A percentile compares a stretch with the other conserved stretches of the same genome.
Conservation (phyloP, 768 basidiomycete genomes). For the Butyriboletus loyo region DNA sequence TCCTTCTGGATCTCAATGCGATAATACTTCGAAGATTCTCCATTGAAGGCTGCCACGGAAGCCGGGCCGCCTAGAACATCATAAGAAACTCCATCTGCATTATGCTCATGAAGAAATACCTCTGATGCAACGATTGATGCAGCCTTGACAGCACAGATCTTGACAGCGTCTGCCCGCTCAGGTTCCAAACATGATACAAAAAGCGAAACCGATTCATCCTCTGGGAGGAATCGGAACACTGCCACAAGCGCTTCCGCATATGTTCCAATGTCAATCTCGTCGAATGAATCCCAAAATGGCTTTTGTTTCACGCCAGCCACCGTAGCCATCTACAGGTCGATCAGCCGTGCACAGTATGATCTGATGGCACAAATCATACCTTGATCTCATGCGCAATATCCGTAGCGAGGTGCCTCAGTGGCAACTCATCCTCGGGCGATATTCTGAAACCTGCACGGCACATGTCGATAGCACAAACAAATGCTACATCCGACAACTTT, state of each 20-base stretch:
- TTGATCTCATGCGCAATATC: slow-evolving; percentile 82
- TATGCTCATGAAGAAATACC: slow-evolving; percentile 35
- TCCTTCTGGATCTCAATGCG: slow-evolving; percentile 47
- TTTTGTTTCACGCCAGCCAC: slow-evolving; percentile 37
- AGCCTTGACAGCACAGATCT: slow-evolving; percentile 73
- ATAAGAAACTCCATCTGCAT: slow-evolving; percentile 8
- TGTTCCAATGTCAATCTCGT: slow-evolving; percentile 73
- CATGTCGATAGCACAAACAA: slow-evolving; percentile 74
- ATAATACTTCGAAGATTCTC: slow-evolving; percentile 45
- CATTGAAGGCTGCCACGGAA: slow-evolving; percentile 56
- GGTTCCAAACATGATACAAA: slow-evolving; percentile 68
- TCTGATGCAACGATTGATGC: slow-evolving; percentile 66
- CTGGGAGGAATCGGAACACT: slow-evolving; percentile 66
- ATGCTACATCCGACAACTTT: slow-evolving; percentile 62
- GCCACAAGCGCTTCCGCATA: slow-evolving; percentile 73
- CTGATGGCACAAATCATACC: slow-evolving; percentile 40
- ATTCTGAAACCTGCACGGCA: slow-evolving; percentile 63
- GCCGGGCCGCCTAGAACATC: slow-evolving; percentile 42
- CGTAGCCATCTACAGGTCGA: slow-evolving; percentile 20
- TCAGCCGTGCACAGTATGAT: background rate
- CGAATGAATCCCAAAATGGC: slow-evolving; percentile 69
- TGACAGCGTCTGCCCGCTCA: slow-evolving; percentile 77
- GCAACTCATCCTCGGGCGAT: slow-evolving; percentile 54
- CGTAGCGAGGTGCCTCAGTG: slow-evolving; percentile 59
- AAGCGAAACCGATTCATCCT: slow-evolving; percentile 56